Conservation (phyloP, 2,329 filamentous ascomycete species). For the Malbranchea cinnamomea region DNA sequence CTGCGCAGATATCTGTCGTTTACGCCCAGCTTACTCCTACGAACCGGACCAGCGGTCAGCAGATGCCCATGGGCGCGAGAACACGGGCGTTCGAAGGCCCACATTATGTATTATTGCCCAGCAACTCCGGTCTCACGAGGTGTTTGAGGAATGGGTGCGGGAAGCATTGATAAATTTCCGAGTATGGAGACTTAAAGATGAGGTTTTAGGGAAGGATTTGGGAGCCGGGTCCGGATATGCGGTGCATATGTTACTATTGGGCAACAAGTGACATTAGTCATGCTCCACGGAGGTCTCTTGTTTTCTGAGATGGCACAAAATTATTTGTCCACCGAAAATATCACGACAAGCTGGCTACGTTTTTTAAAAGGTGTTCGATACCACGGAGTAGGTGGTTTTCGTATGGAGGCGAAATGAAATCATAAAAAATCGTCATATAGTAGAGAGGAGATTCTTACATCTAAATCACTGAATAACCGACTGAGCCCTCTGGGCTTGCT, state of each 20-base stretch:
- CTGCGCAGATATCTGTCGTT: constrained; percentile 56
- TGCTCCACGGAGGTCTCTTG: no score
- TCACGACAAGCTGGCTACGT: no score
- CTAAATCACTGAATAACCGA: no score
- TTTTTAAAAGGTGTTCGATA: no score
- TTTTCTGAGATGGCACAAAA: no score
- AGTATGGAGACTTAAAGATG: constrained; percentile 62
- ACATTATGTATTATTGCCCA: constrained; percentile 74
- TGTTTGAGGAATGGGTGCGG: constrained; percentile 69
- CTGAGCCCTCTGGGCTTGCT: no score
- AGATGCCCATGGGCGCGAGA: neutral
- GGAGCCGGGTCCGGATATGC: constrained; percentile 58
- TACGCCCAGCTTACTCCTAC: constrained; percentile 30
- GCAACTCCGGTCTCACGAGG: constrained; percentile 69
- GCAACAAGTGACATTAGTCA: constrained; percentile 10
- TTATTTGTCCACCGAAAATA: no score
- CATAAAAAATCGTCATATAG: neutral
- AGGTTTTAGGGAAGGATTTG: constrained; percentile 43
- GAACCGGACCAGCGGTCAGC: no score
- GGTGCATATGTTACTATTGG: constrained; percentile 61
- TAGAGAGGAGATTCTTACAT: no score
- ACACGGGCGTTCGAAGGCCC: no score
- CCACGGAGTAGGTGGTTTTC: no score
- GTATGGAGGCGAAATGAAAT: neutral
- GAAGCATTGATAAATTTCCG: constrained; percentile 52